phyloP scores from a whole-genome alignment of 495 filamentous ascomycete species.

The Hyaloscypha bicolor region DNA sequence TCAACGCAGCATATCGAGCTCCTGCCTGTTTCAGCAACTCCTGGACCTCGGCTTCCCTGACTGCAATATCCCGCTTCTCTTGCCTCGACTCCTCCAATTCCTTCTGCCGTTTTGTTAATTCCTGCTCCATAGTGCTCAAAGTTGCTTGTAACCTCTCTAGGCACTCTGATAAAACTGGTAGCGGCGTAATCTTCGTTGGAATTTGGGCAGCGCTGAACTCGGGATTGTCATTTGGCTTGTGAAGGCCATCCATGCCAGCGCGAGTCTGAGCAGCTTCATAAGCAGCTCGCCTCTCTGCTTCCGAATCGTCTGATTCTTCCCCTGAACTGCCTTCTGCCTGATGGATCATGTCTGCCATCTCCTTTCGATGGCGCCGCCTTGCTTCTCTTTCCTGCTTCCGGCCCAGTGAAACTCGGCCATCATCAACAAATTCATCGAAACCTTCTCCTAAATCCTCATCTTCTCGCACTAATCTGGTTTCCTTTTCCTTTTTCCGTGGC shows the following conservation, averaged over 20 bases:
- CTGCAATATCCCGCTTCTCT: slow-evolving; percentile 70
- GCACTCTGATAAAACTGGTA: slow-evolving; percentile 54
- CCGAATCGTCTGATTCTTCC: slow-evolving; percentile 70
- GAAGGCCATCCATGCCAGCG: slow-evolving; percentile 73
- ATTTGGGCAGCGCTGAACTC: slow-evolving; percentile 23
- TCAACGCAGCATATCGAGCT: slow-evolving; percentile 63
- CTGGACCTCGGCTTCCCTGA: slow-evolving; percentile 81
- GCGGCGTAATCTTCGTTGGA: slow-evolving; percentile 59
- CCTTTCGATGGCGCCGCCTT: slow-evolving; percentile 62
- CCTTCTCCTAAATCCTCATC: slow-evolving; percentile 96
- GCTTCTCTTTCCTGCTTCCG: slow-evolving; percentile 80
- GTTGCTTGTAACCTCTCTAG: slow-evolving; percentile 53
- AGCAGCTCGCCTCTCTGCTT: slow-evolving; percentile 76
- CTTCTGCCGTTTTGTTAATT: slow-evolving; percentile 53
- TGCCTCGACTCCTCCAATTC: slow-evolving; percentile 62
- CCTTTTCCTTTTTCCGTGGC: slow-evolving; percentile 54
- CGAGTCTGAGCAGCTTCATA: slow-evolving; percentile 89
- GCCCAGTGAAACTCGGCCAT: slow-evolving; percentile 78
- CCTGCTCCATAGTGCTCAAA: slow-evolving; percentile 57
- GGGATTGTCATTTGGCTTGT: slow-evolving; percentile 33
- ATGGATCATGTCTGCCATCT: slow-evolving; percentile 83
- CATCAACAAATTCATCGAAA: slow-evolving; percentile 89
- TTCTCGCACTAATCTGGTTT: slow-evolving; percentile 78
- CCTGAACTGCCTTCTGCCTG: slow-evolving; percentile 70
- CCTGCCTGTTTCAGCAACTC: slow-evolving; percentile 78